A percentile compares a stretch with the other conserved stretches of the same genome.
Conservation (phyloP, 768 basidiomycete species). For the Boletus rex-veris region DNA sequence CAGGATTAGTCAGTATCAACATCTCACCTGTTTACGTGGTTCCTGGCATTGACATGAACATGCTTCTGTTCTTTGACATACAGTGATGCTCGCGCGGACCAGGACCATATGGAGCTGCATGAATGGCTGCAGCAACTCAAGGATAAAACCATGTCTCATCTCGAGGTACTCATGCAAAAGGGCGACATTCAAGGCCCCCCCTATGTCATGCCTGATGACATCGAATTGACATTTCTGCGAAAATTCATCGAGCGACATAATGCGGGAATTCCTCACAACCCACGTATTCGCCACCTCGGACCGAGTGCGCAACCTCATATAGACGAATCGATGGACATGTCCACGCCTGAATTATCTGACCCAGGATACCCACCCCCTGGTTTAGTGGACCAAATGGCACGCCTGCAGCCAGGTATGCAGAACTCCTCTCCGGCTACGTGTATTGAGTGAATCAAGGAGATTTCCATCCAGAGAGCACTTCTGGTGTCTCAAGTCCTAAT, state of each 20-base stretch:
- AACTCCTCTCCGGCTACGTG: background rate
- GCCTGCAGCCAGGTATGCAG: slow-evolving; percentile 33
- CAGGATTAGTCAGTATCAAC: slow-evolving; percentile 54
- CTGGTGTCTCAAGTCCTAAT: slow-evolving; percentile 30
- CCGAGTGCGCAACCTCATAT: slow-evolving; percentile 31
- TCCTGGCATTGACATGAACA: slow-evolving; percentile 7
- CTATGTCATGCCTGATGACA: slow-evolving; percentile 74
- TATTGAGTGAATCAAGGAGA: slow-evolving; percentile 4
- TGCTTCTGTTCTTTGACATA: background rate
- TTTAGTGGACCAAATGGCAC: slow-evolving; percentile 34
- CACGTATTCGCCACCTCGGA: slow-evolving; percentile 61
- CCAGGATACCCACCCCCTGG: slow-evolving; percentile 29
- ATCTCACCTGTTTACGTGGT: background rate
- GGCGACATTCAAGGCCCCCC: slow-evolving; percentile 83
- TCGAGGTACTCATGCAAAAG: slow-evolving; percentile 84
- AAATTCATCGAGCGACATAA: slow-evolving; percentile 81
- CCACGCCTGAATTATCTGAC: slow-evolving; percentile 34
- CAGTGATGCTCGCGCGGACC: slow-evolving; percentile 72
- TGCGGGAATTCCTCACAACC: slow-evolving; percentile 74
- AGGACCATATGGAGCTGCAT: slow-evolving; percentile 86
- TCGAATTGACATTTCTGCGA: slow-evolving; percentile 74
- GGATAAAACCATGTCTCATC: slow-evolving; percentile 85
- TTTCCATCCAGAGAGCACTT: slow-evolving; percentile 21
- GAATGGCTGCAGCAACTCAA: slow-evolving; percentile 87
- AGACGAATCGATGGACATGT: slow-evolving; percentile 34